These are phyloP conservation scores for Calophaca sinica DNA, from an alignment of 306 rosid genomes.

Conservation along the genomic window DNA sequence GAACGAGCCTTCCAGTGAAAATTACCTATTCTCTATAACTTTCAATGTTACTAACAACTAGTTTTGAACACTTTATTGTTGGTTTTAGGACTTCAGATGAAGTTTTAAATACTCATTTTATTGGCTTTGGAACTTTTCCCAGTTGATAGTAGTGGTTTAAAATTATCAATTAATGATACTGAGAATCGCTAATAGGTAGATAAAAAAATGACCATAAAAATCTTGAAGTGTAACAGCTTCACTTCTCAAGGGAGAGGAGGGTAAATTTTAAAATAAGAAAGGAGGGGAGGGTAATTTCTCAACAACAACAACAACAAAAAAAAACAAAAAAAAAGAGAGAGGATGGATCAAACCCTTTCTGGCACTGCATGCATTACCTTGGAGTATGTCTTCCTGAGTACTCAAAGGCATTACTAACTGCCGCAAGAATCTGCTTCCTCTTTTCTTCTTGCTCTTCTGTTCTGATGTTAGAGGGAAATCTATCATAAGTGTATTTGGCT, in stretches of 20 bases:
- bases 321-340: not conserved
- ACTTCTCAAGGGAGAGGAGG: not conserved
- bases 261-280: not conserved
- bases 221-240: not conserved
- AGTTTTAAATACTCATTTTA: not conserved
- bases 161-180: not conserved
- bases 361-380: constrained; percentile 62
- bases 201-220: not conserved
- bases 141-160: not conserved
- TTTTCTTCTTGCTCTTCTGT: constrained; percentile 93
- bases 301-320: too few relatives aligned
- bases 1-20: not conserved
- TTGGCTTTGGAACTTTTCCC: not conserved
- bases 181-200: not conserved
- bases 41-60: not conserved
- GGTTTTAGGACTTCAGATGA: not conserved
- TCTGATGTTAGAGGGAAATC: constrained; percentile 85
- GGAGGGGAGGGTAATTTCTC: not conserved
- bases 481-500: constrained; percentile 81
- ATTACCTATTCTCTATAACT: not conserved
- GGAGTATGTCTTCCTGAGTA: constrained; percentile 78
- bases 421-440: constrained; percentile 86
- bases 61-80: not conserved
- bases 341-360: constrained; percentile 25
- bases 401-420: constrained; percentile 83